A percentile compares a stretch with the other conserved stretches of the same genome.
These are phyloP conservation scores for Russula abietina DNA, from an alignment of 768 basidiomycete species.

Conservation along the genomic window DNA sequence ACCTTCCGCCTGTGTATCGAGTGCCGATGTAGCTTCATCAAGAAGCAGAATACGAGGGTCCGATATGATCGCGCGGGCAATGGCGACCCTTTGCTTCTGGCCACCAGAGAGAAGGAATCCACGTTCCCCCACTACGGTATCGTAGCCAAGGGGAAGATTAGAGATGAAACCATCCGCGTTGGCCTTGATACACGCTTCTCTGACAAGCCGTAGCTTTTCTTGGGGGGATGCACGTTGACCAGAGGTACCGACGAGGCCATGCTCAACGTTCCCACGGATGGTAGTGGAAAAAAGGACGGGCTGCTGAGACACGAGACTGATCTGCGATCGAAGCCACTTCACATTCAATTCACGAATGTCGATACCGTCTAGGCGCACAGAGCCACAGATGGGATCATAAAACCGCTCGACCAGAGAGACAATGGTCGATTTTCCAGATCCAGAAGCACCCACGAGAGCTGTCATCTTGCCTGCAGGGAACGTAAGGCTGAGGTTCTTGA, in stretches of 20 bases:
- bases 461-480: constrained; percentile 49
- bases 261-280: constrained; percentile 42
- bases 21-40: constrained; percentile 45
- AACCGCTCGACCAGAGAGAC: constrained; percentile 46
- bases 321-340: constrained; percentile 45
- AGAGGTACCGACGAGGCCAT: constrained; percentile 43
- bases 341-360: constrained; percentile 43
- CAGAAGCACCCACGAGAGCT: constrained; percentile 39
- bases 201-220: constrained; percentile 41
- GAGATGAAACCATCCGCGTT: constrained; percentile 48
- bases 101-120: constrained; percentile 46
- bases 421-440: constrained; percentile 39
- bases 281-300: constrained; percentile 45
- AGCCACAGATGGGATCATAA: constrained; percentile 44
- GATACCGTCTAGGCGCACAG: constrained; percentile 41
- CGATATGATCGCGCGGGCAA: constrained; percentile 46
- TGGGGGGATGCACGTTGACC: constrained; percentile 38
- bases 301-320: constrained; percentile 48
- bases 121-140: constrained; percentile 47
- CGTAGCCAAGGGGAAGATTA: constrained; percentile 45
- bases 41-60: constrained; percentile 45
- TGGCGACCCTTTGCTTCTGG: constrained; percentile 50
- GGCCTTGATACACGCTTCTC: constrained; percentile 44
- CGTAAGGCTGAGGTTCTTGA: constrained; percentile 59
- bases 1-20: constrained; percentile 47